Evolutionary conservation across 2,329 filamentous ascomycete genomes (phyloP).

Genomic region (Pseudogymnoascus sp.): DNA sequence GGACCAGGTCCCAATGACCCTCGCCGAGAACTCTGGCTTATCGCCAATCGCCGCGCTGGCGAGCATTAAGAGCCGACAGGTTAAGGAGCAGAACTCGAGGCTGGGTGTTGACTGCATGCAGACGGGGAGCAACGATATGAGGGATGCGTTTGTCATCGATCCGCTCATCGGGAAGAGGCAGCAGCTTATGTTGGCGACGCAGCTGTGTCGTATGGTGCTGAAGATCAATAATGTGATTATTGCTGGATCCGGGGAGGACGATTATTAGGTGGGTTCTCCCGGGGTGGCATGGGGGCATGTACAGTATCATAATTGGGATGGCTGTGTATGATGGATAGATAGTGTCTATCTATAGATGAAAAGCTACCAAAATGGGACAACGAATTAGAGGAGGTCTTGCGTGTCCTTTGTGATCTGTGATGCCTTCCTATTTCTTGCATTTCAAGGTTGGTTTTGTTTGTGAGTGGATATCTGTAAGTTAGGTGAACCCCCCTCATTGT

Average conservation of each 20-base stretch:
- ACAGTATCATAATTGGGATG: conserved; percentile 11
- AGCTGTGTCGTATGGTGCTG: conserved; percentile 95
- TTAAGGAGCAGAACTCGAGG: conserved; percentile 71
- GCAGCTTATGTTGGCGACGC: conserved; percentile 91
- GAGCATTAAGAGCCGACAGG: conserved; percentile 91
- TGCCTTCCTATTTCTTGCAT: not conserved
- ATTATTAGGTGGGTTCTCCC: conserved; percentile 53
- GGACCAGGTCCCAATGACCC: conserved; percentile 86
- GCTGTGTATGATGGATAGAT: conserved; percentile 9
- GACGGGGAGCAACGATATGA: conserved; percentile 93
- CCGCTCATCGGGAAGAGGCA: conserved; percentile 97
- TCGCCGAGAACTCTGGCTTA: conserved; percentile 94
- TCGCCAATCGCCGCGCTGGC: conserved; percentile 94
- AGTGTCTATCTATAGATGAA: conserved; percentile 10
- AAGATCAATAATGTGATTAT: conserved; percentile 98
- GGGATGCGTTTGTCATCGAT: conserved; percentile 95
- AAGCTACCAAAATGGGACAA: conserved; percentile 8
- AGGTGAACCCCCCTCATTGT: not conserved
- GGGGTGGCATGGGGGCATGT: conserved; percentile 5
- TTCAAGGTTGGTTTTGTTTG: not conserved
- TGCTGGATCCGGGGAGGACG: conserved; percentile 76
- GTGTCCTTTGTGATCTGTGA: not conserved
- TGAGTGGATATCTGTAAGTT: not conserved
- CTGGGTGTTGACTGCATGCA: conserved; percentile 98
- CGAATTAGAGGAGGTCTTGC: conserved; percentile 1